phyloP scores from a whole-genome alignment of 2,329 filamentous ascomycete genomes.

The Exophiala sideris region DNA sequence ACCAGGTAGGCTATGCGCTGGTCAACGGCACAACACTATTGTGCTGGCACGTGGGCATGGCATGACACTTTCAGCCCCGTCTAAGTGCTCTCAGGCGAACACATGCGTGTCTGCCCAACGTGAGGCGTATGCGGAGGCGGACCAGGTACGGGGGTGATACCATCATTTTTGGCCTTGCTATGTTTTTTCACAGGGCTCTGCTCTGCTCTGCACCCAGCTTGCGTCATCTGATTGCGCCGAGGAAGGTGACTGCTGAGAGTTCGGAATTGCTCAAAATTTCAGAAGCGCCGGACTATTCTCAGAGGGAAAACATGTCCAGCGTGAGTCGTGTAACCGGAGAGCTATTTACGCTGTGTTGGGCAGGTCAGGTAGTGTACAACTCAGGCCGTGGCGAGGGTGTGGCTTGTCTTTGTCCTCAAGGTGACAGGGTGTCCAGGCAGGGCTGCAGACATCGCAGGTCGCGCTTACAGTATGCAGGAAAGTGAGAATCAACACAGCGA shows the following conservation, averaged over 20 bases:
- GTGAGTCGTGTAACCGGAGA: neutral
- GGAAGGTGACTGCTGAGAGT: neutral
- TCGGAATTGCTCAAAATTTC: neutral
- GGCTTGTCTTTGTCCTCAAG: neutral
- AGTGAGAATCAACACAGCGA: neutral
- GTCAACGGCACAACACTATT: neutral
- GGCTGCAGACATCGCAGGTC: constrained; percentile 1
- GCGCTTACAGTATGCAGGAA: constrained; percentile 19
- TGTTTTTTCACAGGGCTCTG: neutral
- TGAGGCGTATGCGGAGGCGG: constrained; percentile 12
- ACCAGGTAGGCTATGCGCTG: neutral
- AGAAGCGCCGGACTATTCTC: neutral
- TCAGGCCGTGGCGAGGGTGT: neutral
- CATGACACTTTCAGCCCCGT: neutral
- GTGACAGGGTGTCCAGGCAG: neutral
- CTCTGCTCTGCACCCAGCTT: neutral
- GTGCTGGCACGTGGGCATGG: constrained; percentile 10
- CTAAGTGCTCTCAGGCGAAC: neutral
- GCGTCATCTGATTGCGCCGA: neutral
- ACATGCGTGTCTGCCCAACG: constrained; percentile 24
- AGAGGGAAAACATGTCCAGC: neutral
- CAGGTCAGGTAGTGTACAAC: neutral
- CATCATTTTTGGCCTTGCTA: neutral
- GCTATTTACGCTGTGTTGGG: neutral
- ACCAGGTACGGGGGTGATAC: neutral